Evolutionary conservation across 73 alveolate species (phyloP).

Genomic region (Paramecium primaurelia): DNA sequence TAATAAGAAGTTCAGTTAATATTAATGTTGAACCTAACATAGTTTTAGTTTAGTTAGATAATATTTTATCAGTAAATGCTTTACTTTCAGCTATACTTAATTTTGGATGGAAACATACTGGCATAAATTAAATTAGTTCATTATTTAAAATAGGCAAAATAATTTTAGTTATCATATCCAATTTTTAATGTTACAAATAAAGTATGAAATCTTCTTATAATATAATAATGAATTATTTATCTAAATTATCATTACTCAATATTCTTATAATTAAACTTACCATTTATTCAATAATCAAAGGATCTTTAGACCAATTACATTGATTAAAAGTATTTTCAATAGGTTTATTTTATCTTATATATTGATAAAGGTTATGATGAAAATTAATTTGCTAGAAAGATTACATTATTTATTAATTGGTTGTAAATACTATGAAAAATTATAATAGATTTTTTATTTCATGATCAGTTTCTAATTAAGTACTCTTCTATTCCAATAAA

Average conservation of each 20-base stretch:
- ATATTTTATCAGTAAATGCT: not conserved
- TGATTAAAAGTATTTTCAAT: no score
- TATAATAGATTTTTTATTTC: not conserved
- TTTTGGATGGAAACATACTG: slow-evolving; percentile 47
- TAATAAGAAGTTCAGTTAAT: not conserved
- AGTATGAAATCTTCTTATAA: not conserved
- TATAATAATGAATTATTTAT: not conserved
- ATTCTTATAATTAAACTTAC: slow-evolving; percentile 40
- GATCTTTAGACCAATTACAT: slow-evolving; percentile 21
- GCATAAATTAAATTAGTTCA: not conserved
- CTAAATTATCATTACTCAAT: not conserved
- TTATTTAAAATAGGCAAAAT: slow-evolving; percentile 50
- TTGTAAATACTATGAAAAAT: not conserved
- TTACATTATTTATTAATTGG: not conserved
- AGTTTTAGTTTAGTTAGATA: not conserved
- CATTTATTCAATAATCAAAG: not conserved
- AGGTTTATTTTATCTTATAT: not conserved
- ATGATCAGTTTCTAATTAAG: no score
- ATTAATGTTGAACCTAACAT: not conserved
- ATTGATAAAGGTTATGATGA: not conserved
- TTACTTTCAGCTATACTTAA: not conserved
- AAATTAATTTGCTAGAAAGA: not conserved
- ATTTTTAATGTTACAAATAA: not conserved
- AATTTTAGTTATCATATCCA: not conserved
- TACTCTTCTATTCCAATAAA: not conserved